Base-by-base conservation (phyloP, 2,329 filamentous ascomycete genomes). In the Ophiostoma populinum region DNA sequence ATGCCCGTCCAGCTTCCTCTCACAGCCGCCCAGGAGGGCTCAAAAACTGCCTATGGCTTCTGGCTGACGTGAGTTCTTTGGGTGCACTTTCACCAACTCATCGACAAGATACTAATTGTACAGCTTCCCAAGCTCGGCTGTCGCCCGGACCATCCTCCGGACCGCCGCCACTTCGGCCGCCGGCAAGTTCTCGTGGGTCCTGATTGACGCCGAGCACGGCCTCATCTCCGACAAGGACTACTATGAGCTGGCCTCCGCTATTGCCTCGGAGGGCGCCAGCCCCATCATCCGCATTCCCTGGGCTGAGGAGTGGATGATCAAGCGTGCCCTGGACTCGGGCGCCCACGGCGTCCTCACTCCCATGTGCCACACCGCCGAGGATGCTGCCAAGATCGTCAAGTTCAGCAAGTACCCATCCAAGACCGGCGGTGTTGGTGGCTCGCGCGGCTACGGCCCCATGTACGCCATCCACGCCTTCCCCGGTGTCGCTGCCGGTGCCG, bases 251-350 rank as follows among this genome's bases (percentile, higher is more conserved):
- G 37, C 24, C 24, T 38, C 40, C 26, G 58, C 58, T 7, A 54
- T 62, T 42, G 53, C 56, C 8, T 49, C 51, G 13, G 51, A 49
- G 30, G 55, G 56, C 16, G 55, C 56, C 24, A 59, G 56, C 40
- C 42, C 43, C 37, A 53, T 62, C 35, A 57, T 62, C 15, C 50
- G 54, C 34, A 62, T 73, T 27, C 58, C 65, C 11, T 65, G 64
- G 18, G 68, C 68, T 37, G 65, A 73, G 51, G 57, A 62, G 32
- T 72, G 66, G 67, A 70, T 71, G 66, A 65, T 73, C 39, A 73
- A 74, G 48, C 55, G 68, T 34, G 69, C 69, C 9, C 57, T 75
- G 24, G 70, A 74, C 44, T 54, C 65, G 29, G 69, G 69, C 24
- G 68, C 69, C 7, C 68, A 74, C 46, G 69, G 67, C 21, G 59